Evolutionary conservation across 805 yeast species (phyloP).

Genomic region (Ogataea thermomethanolica): DNA sequence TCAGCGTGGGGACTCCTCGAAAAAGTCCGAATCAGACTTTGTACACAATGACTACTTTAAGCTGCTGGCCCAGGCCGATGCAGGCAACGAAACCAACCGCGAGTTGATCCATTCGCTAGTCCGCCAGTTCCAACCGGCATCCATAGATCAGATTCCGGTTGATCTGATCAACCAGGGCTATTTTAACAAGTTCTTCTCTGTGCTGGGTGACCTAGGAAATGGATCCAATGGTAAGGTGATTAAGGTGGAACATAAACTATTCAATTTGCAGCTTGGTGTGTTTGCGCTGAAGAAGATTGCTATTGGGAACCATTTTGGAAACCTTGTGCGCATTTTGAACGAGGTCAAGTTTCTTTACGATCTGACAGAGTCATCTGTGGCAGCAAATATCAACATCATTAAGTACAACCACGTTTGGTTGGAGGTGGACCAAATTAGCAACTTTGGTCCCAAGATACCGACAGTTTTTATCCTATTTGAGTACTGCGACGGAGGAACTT

Average conservation of each 20-base stretch:
- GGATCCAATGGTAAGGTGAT: constrained; percentile 86
- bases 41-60: constrained; percentile 30
- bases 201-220: constrained; percentile 60
- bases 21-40: constrained; percentile 13
- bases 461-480: constrained; percentile 77
- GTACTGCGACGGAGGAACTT: constrained; percentile 84
- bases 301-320: constrained; percentile 70
- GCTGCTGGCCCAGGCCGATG: constrained; percentile 22
- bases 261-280: constrained; percentile 65
- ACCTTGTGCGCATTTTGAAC: constrained; percentile 64
- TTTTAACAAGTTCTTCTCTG: constrained; percentile 65
- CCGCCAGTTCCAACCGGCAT: constrained; percentile 10
- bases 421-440: constrained; percentile 55
- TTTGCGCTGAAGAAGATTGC: constrained; percentile 86
- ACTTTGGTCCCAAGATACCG: constrained; percentile 54
- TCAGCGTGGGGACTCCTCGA: constrained; percentile 3
- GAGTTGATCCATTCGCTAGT: constrained; percentile 18
- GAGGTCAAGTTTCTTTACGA: constrained; percentile 74
- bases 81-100: constrained; percentile 19
- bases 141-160: constrained; percentile 21
- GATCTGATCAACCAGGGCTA: constrained; percentile 79
- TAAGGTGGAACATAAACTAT: constrained; percentile 77
- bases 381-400: constrained; percentile 54
- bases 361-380: constrained; percentile 35
- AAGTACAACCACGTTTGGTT: constrained; percentile 91